Base-by-base conservation (phyloP, 192 early-diverging fungal species). In the Coemansia sp. region DNA sequence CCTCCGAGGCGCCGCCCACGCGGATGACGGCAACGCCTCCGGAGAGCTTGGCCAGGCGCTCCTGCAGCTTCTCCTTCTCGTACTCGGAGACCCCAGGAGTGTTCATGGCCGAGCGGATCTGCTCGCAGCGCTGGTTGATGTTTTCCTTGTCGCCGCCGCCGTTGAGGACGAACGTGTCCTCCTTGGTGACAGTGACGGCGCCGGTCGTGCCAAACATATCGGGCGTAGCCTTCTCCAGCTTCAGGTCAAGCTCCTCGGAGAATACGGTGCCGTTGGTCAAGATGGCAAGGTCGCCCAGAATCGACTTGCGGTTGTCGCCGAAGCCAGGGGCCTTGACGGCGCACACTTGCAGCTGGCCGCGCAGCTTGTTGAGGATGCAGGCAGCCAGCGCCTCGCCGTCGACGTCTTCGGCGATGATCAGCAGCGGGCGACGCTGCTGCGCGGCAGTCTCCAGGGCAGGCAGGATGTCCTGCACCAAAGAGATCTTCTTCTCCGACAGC, bases 301-400 rank as follows among this genome's bases (percentile, higher is more conserved):
- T 99, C 41, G 93, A 92, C 89, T 99, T 99, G 84, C 98, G 93
- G 92, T 99, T 98, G 84, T 99, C 98, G 81, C 98, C 98, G 68
- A 98, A 99, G 43, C 98, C 98, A 43, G 98, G 98, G 8, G 98
- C 96, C 91, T 99, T 99, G 85, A 99, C 97, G 52, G 92, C 93
- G 72, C 89, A 91, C 44, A 99, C 95, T 83, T 94, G 92, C 69
- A 99, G 83, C 84, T 99, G 96, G 35, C 97, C 98, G 63, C 98
- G 92, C 75, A 99, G 91, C 90, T 98, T 99, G 92, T 99, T 99
- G 56, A 99, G 87, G 69, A 99, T 97, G 85, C 97, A 98, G 36
- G 98, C 97, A 62, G 98, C 98, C 62, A 99, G 89, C 46, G 98
- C 98, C 84, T 99, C 98, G 57, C 98, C 98, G 71, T 99, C 98